Evolutionary conservation across 192 early-diverging fungal species (phyloP).

Genomic region (Jimgerdemannia flammicorona): DNA sequence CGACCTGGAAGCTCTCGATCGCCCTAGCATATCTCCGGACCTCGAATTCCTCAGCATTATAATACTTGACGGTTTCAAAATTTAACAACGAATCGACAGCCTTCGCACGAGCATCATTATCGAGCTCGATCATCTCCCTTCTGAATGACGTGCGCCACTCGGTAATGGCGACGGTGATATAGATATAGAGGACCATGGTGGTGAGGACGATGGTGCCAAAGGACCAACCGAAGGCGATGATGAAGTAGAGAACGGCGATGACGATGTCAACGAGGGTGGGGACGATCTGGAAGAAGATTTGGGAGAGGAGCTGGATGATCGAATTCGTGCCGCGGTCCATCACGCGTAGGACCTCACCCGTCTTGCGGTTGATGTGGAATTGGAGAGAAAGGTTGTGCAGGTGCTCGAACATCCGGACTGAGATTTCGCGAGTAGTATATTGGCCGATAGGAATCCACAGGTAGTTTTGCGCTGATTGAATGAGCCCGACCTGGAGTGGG

Average conservation of each 20-base stretch:
- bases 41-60: constrained; percentile 88
- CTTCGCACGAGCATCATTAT: constrained; percentile 79
- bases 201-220: constrained; percentile 83
- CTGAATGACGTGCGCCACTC: constrained; percentile 86
- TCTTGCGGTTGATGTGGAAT: constrained; percentile 94
- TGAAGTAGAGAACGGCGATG: constrained; percentile 76
- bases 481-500: constrained; percentile 42
- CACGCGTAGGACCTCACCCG: constrained; percentile 91
- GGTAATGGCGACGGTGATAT: constrained; percentile 77
- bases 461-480: constrained; percentile 79
- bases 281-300: constrained; percentile 87
- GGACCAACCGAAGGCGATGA: constrained; percentile 58
- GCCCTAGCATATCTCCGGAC: constrained; percentile 73
- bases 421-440: constrained; percentile 89
- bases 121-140: constrained; percentile 77
- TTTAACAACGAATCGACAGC: constrained; percentile 94
- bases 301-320: constrained; percentile 72
- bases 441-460: constrained; percentile 94
- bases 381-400: constrained; percentile 83
- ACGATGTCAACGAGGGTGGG: constrained; percentile 86
- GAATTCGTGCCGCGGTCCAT: constrained; percentile 77
- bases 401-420: constrained; percentile 87
- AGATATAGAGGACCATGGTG: constrained; percentile 86
- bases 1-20: constrained; percentile 73
- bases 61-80: constrained; percentile 99